phyloP scores from a whole-genome alignment of 208 protist species.

The Baffinella frigidus region DNA sequence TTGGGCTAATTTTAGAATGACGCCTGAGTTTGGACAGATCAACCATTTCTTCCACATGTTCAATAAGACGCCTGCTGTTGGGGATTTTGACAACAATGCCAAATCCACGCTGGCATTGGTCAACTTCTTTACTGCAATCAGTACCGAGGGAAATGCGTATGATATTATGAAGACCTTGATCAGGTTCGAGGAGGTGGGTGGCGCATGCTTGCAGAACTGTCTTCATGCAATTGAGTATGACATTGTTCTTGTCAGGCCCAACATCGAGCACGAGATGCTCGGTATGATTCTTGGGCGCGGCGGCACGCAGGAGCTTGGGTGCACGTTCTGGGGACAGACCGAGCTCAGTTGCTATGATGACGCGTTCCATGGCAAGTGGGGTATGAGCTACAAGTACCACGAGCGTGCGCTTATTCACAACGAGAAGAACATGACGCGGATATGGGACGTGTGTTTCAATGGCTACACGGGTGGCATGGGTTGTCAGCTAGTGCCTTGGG shows the following conservation, averaged over 20 bases:
- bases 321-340: background rate
- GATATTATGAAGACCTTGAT: too few species aligned
- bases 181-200: too few species aligned
- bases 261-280: conserved; percentile 18
- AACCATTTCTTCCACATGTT: too few species aligned
- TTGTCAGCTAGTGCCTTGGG: background rate
- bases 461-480: conserved; percentile 13
- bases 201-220: too few species aligned
- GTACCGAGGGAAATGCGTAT: too few species aligned
- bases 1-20: too few species aligned
- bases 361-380: background rate
- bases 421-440: background rate
- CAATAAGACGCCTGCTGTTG: too few species aligned
- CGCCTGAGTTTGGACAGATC: too few species aligned
- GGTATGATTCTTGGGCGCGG: background rate
- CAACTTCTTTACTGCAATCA: too few species aligned
- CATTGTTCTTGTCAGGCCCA: background rate
- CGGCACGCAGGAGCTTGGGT: background rate
- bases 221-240: too few species aligned
- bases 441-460: background rate
- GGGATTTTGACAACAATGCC: too few species aligned
- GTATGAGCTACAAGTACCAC: conserved; percentile 34
- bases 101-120: too few species aligned
- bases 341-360: background rate
- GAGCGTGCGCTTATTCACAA: background rate